These are phyloP conservation scores for Quercus tomentella DNA, from an alignment of 331 rosid species.

Conservation along the genomic window DNA sequence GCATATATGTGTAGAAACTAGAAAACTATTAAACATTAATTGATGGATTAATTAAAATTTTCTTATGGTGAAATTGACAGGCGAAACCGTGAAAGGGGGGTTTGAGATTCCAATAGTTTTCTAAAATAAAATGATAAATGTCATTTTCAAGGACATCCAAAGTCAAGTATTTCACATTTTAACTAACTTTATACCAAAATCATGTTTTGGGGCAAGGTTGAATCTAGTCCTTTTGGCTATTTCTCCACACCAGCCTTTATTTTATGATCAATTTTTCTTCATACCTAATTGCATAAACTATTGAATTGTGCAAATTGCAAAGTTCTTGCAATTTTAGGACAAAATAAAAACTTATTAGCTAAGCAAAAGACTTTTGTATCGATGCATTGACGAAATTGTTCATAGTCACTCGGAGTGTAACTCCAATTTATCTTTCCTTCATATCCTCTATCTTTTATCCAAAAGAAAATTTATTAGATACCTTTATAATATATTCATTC, in stretches of 20 bases:
- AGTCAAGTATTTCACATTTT: background rate
- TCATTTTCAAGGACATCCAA: background rate
- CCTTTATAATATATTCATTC: rapidly evolving
- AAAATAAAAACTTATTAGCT: too few relatives aligned
- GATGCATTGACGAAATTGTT: rapidly evolving
- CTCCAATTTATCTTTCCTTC: too few relatives aligned
- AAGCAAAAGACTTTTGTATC: too few relatives aligned
- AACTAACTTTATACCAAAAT: background rate
- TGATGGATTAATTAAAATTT: background rate
- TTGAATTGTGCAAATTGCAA: background rate
- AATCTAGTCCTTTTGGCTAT: background rate
- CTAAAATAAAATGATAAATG: background rate
- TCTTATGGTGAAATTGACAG: background rate
- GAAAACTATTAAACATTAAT: background rate
- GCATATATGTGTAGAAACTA: background rate
- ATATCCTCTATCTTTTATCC: too few relatives aligned
- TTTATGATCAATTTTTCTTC: background rate
- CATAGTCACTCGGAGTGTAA: too few relatives aligned
- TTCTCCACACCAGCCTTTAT: background rate
- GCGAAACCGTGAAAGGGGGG: too few relatives aligned
- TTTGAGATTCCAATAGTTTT: too few relatives aligned
- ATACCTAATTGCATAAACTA: too few relatives aligned
- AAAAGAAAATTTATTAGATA: too few relatives aligned
- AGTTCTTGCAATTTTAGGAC: background rate
- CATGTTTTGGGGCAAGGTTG: background rate